These are phyloP conservation scores for Populus tremula DNA, from an alignment of 345 rosid species.

Conservation along the genomic window DNA sequence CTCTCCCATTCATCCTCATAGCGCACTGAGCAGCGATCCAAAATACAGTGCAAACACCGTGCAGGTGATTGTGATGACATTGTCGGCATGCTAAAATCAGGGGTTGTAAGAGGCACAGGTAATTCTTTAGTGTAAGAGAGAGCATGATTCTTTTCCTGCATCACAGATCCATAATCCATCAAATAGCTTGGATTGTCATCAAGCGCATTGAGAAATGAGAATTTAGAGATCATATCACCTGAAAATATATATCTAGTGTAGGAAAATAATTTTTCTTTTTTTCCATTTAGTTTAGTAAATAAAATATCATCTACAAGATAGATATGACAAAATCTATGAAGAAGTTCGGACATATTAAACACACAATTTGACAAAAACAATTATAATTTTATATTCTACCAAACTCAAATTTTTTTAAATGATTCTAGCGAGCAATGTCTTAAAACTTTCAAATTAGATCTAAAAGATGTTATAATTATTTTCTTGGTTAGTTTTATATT, in stretches of 20 bases:
- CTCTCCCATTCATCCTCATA: conserved; percentile 64
- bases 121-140: conserved; percentile 84
- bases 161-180: conserved; percentile 17
- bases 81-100: conserved; percentile 99
- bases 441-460: too few species aligned
- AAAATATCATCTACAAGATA: too few species aligned
- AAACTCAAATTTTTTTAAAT: too few species aligned
- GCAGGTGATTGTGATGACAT: conserved; percentile 93
- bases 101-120: conserved; percentile 87
- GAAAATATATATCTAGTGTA: conserved; percentile 9
- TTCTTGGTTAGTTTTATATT: too few species aligned
- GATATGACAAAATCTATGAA: too few species aligned
- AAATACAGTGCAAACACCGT: conserved; percentile 82
- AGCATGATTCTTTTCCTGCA: conserved; percentile 65
- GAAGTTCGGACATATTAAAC: too few species aligned
- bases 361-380: too few species aligned
- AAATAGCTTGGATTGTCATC: not conserved
- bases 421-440: too few species aligned
- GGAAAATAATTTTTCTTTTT: too few species aligned
- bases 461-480: too few species aligned
- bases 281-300: too few species aligned
- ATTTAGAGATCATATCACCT: conserved; percentile 40
- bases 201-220: not conserved
- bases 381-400: too few species aligned
- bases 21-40: conserved; percentile 85